Evolutionary conservation across 176 grass and related monocot genomes (phyloP).

Genomic region (Carex scoparia): DNA sequence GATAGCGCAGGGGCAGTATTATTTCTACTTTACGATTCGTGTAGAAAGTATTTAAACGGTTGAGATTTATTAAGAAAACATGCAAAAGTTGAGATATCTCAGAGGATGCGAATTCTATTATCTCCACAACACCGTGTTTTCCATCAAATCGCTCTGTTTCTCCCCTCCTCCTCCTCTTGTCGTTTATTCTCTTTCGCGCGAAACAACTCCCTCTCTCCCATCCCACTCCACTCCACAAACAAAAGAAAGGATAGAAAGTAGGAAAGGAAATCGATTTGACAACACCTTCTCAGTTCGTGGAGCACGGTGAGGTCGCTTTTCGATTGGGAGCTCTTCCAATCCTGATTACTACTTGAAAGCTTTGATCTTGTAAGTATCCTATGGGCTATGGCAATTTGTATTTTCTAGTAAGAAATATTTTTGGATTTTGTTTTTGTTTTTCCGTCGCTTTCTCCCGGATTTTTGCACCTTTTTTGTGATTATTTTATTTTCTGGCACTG

Average conservation of each 20-base stretch:
- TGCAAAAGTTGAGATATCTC: too few species aligned
- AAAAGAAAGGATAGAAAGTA: not conserved
- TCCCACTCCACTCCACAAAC: not conserved
- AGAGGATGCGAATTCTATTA: too few species aligned
- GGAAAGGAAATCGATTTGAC: not conserved
- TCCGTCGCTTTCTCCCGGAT: not conserved
- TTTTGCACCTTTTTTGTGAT: not conserved
- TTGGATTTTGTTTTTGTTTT: not conserved
- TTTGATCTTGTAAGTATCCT: not conserved
- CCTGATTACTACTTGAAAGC: not conserved
- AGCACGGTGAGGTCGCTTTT: not conserved
- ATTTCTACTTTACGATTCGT: too few species aligned
- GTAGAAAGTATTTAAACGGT: too few species aligned
- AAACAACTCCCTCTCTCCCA: not conserved
- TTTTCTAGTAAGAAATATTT: not conserved
- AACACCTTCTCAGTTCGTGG: not conserved
- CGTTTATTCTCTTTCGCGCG: slow-evolving; percentile 4
- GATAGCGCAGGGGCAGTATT: too few species aligned
- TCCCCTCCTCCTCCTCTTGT: not conserved
- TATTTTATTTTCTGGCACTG: not conserved
- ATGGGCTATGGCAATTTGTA: not conserved
- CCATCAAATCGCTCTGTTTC: not conserved
- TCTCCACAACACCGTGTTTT: not conserved
- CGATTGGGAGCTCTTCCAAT: not conserved
- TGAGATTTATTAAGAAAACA: too few species aligned